phyloP scores from a whole-genome alignment of 345 rosid species.

The Cardamine chenopodiifolia region DNA sequence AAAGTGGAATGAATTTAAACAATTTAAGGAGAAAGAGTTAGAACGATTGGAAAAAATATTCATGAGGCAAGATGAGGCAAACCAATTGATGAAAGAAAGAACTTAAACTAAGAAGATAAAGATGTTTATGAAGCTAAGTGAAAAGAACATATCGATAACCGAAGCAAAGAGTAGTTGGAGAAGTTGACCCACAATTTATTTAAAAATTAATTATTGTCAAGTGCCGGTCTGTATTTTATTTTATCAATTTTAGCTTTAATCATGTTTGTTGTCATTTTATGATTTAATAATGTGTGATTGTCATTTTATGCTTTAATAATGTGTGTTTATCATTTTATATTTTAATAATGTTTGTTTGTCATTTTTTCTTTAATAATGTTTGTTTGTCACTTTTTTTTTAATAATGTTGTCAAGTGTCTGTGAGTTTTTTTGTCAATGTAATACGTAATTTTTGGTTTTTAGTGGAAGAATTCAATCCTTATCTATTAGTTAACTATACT shows the following conservation, averaged over 20 bases:
- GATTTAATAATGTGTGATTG: too few relatives aligned
- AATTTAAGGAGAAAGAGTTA: neutral
- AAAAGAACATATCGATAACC: neutral
- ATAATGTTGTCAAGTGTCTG: too few relatives aligned
- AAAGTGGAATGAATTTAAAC: neutral
- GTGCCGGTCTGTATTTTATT: neutral
- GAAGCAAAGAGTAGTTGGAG: neutral
- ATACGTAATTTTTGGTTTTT: too few relatives aligned
- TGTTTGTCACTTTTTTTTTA: too few relatives aligned
- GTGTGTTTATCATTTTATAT: too few relatives aligned
- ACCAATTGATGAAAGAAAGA: neutral
- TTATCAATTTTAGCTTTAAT: neutral
- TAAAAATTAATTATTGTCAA: neutral
- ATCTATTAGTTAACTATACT: too few relatives aligned
- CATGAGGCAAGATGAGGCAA: neutral
- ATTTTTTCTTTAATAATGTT: too few relatives aligned
- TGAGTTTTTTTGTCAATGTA: too few relatives aligned
- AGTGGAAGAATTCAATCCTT: too few relatives aligned
- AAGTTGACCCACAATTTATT: neutral
- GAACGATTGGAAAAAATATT: neutral
- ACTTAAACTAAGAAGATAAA: neutral
- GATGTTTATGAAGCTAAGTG: neutral
- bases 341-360: too few relatives aligned
- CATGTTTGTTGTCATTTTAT: too few relatives aligned
- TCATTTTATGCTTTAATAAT: too few relatives aligned